Base-by-base conservation (phyloP, 2,329 filamentous ascomycete species). In the Uncinocarpus reesii region DNA sequence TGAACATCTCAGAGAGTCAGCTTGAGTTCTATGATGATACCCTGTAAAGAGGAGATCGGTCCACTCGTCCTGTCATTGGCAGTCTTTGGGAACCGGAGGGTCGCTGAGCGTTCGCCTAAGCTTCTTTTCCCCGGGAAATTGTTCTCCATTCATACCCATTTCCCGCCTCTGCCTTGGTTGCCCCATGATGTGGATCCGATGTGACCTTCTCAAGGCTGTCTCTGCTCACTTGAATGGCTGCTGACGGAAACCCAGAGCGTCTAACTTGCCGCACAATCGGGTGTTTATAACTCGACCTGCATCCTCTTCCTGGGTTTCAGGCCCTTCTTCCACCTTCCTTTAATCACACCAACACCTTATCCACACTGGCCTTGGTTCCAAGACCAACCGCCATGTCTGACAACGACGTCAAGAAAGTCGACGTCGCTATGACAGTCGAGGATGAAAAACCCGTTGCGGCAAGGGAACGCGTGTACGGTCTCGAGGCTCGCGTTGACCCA, bases 401-500 rank as follows among this genome's bases (percentile, higher is more conserved):
- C 36, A 11, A 24, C 20, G 36, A 40, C 20, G 35, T 37, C 18
- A 40, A 40, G 18, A 21, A 21, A 4, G 11, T 24, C 21, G 36
- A 40, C 36, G 36, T 24, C 36, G 26, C 21, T 13, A 6, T n/a
- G 7, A 26, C 20, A 13, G 36, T n/a, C n/a, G n/a, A 24, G 10
- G 15, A 24, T 40, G 36, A 24, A 40, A 40, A 24, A 21, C 2
- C 21, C 10, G 11, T 24, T 5, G 1, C 36, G 20, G 2, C 20
- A 2, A 24, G 36, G 11, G 4, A 40, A 18, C 57, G 57, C 21
- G 26, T 45, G 7, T 60, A 56, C 54, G 58, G 58, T 36, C 42
- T 58, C 16, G 52, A 52, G 28, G 58, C 58, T 6, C 58, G 58
- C 48, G 24, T 50, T 24, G 58, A 60, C 35, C 50, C 50, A 15